phyloP scores from a whole-genome alignment of 495 filamentous ascomycete genomes.

The Hyphodiscus hymeniophilus region DNA sequence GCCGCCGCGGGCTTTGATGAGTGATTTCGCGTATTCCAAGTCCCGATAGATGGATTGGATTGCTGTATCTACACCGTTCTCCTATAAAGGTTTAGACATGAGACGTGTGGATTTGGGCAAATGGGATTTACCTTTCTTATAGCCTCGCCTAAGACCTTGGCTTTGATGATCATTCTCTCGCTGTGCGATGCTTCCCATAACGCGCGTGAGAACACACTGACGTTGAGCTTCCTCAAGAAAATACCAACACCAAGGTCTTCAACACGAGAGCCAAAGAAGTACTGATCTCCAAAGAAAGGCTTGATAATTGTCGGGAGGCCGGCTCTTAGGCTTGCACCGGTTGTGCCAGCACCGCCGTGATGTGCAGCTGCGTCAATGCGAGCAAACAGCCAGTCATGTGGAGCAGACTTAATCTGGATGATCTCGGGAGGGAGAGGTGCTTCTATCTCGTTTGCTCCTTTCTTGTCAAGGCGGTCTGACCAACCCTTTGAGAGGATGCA shows the following conservation, averaged over 20 bases:
- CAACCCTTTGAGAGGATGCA: conserved; percentile 98
- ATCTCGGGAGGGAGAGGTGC: conserved; percentile 73
- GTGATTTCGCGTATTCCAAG: conserved; percentile 85
- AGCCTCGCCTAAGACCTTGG: conserved; percentile 68
- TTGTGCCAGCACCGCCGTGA: conserved; percentile 92
- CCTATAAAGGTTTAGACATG: conserved; percentile 43
- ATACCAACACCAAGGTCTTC: conserved; percentile 92
- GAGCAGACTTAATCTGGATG: conserved; percentile 78
- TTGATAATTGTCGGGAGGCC: conserved; percentile 93
- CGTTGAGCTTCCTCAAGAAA: conserved; percentile 81
- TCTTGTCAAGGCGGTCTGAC: conserved; percentile 73
- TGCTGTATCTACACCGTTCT: conserved; percentile 80
- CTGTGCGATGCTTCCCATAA: conserved; percentile 89
- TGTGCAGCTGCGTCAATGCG: conserved; percentile 94
- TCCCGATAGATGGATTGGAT: conserved; percentile 93
- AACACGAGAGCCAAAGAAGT: conserved; percentile 84
- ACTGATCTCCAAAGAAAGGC: conserved; percentile 97
- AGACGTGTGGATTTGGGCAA: too few relatives aligned
- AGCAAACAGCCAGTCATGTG: conserved; percentile 93
- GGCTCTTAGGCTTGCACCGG: conserved; percentile 85
- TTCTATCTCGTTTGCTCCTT: conserved; percentile 42
- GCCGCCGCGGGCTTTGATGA: conserved; percentile 56
- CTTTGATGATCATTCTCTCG: conserved; percentile 83
- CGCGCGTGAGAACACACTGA: conserved; percentile 69
- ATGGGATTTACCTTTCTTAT: conserved; percentile 67